Conservation (phyloP, 2,329 filamentous ascomycete genomes). For the Cladosporium sp. region DNA sequence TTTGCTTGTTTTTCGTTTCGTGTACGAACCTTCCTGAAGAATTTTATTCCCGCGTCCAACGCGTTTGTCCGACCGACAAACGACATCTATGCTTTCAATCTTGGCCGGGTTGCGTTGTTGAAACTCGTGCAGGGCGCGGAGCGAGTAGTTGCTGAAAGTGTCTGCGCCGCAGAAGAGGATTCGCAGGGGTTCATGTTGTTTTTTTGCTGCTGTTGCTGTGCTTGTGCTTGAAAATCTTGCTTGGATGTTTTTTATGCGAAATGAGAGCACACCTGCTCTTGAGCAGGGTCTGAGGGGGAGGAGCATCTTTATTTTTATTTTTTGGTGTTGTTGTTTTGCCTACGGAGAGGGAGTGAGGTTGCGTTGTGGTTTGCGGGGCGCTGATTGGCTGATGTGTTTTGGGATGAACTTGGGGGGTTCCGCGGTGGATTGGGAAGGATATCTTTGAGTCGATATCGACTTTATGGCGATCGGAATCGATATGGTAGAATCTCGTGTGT, state of each 20-base stretch:
- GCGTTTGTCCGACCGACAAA: slow-evolving; percentile 74
- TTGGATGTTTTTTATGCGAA: background rate
- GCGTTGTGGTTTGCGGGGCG: background rate
- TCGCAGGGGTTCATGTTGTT: slow-evolving; percentile 53
- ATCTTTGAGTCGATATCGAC: no score
- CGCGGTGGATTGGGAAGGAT: no score
- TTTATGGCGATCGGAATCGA: no score
- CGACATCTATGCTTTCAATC: slow-evolving; percentile 76
- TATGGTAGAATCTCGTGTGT: no score
- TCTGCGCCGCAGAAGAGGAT: slow-evolving; percentile 96
- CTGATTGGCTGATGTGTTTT: slow-evolving; percentile 4
- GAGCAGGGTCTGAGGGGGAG: background rate
- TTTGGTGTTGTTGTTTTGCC: background rate
- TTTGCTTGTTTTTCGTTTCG: no score
- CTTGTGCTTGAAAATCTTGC: background rate
- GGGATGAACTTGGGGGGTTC: no score
- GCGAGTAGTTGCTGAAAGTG: slow-evolving; percentile 74
- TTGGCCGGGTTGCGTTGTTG: slow-evolving; percentile 42
- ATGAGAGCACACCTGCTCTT: background rate
- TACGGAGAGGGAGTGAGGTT: slow-evolving; percentile 8
- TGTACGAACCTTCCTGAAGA: slow-evolving; percentile 57
- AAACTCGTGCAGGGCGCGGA: slow-evolving; percentile 59
- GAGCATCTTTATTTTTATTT: background rate
- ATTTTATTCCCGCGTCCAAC: slow-evolving; percentile 68
- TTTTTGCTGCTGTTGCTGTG: background rate